A percentile compares a stretch with the other conserved stretches of the same genome.
Evolutionary conservation across 352 stramenopile genomes (phyloP).

Genomic region (Globisporangium middletonii): DNA sequence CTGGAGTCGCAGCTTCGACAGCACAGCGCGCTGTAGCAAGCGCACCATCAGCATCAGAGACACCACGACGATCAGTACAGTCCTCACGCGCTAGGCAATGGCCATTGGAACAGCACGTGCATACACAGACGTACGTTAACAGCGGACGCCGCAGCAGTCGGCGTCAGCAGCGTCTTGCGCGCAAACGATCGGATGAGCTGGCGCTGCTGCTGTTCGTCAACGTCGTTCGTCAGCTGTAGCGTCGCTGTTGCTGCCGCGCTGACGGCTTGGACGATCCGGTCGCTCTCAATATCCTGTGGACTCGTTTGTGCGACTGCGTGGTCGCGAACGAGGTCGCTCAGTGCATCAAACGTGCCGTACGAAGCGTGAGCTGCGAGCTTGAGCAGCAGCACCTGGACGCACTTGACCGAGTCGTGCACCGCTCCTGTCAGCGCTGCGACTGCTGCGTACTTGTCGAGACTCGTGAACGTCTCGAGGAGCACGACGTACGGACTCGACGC

Average conservation of each 20-base stretch:
- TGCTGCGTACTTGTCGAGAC: constrained; percentile 18
- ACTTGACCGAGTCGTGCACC: neutral
- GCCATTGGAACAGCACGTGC: neutral
- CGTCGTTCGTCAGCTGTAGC: constrained; percentile 10
- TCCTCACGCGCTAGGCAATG: too few species aligned
- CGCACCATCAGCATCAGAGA: neutral
- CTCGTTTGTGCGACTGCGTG: constrained; percentile 5
- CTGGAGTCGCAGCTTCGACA: constrained; percentile 1
- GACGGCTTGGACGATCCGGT: constrained; percentile 28
- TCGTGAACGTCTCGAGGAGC: constrained; percentile 41
- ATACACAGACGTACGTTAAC: constrained; percentile 12
- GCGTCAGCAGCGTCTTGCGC: constrained; percentile 20
- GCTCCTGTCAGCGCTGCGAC: constrained; percentile 11
- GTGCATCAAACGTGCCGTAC: constrained; percentile 28
- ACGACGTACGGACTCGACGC: constrained; percentile 39
- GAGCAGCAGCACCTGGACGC: constrained; percentile 15
- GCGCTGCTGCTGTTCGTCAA: neutral
- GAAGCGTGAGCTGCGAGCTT: constrained; percentile 17
- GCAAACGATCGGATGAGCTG: constrained; percentile 20
- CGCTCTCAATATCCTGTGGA: constrained; percentile 8
- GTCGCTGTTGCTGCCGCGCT: constrained; percentile 16
- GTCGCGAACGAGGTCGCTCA: constrained; percentile 23
- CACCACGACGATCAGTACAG: neutral
- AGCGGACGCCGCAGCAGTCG: constrained; percentile 16
- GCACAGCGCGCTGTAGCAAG: constrained; percentile 4